Conservation (phyloP, 2,329 filamentous ascomycete genomes). For the Fusarium cicatricum region DNA sequence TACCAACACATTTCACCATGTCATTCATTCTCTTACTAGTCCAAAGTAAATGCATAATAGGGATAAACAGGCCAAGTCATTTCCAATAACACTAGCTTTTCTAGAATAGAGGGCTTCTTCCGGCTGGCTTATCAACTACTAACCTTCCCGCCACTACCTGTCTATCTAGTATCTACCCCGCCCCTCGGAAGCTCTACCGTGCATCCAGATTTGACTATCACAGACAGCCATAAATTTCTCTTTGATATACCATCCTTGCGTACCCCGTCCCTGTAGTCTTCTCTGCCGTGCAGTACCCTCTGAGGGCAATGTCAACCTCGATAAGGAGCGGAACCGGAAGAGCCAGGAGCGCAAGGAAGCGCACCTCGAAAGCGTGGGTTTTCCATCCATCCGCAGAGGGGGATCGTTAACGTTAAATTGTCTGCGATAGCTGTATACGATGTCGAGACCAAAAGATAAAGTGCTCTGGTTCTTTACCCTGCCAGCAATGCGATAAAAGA, state of each 20-base stretch:
- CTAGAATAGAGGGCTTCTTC: too few species aligned
- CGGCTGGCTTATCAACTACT: too few species aligned
- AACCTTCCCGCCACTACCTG: too few species aligned
- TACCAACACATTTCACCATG: too few species aligned
- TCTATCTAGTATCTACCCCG: not conserved
- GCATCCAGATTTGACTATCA: not conserved
- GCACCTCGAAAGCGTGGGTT: conserved; percentile 29
- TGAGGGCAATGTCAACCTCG: conserved; percentile 15
- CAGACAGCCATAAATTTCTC: not conserved
- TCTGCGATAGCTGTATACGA: conserved; percentile 19
- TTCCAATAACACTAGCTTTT: too few species aligned
- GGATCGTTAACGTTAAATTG: not conserved
- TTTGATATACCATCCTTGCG: too few species aligned
- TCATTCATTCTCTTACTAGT: too few species aligned
- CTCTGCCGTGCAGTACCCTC: not conserved
- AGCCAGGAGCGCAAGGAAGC: conserved; percentile 22
- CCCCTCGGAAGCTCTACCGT: not conserved
- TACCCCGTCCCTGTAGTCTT: not conserved
- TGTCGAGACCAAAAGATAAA: conserved; percentile 34
- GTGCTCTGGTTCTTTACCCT: conserved; percentile 25
- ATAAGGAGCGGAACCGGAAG: conserved; percentile 10
- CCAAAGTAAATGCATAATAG: too few species aligned
- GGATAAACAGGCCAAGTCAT: too few species aligned
- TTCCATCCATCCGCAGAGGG: not conserved
- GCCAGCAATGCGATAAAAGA: conserved; percentile 31